A percentile compares a stretch with the other conserved stretches of the same genome.
These are phyloP conservation scores for Lichenothelia convexa DNA, from an alignment of 495 filamentous ascomycete genomes.

Conservation along the genomic window DNA sequence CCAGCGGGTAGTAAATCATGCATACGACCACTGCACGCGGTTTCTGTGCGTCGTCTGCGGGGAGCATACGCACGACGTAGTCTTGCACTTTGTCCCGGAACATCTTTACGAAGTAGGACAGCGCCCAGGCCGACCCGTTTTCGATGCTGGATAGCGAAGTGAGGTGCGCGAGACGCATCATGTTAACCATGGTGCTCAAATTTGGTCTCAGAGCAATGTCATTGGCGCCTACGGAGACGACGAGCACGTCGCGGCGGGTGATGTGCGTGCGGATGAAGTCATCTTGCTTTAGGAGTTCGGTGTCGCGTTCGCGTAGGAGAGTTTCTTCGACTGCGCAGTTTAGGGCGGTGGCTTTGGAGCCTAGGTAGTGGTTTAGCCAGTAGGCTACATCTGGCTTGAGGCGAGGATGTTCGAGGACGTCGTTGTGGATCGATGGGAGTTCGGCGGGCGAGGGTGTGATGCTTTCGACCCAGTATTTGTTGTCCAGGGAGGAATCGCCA, in stretches of 20 bases:
- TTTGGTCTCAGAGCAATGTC: conserved; percentile 17
- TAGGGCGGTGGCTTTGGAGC: conserved; percentile 12
- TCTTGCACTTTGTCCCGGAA: conserved; percentile 10
- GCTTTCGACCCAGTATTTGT: conserved; percentile 17
- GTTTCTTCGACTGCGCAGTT: conserved; percentile 17
- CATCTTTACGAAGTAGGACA: conserved; percentile 14
- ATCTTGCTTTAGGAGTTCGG: conserved; percentile 14
- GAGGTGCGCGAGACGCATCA: conserved; percentile 8
- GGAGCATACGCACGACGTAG: conserved; percentile 10
- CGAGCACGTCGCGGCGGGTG: conserved; percentile 11
- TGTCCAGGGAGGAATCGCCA: conserved; percentile 21
- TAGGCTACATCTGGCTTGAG: conserved; percentile 17
- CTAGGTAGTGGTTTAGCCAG: conserved; percentile 18
- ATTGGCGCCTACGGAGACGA: conserved; percentile 20
- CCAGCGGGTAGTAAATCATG: conserved; percentile 21
- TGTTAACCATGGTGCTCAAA: conserved; percentile 9
- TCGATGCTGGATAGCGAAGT: conserved; percentile 9
- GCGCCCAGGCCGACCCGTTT: conserved; percentile 10
- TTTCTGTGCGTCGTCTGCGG: conserved; percentile 15
- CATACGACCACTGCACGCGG: conserved; percentile 17
- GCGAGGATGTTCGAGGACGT: conserved; percentile 7
- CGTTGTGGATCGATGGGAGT: conserved; percentile 12
- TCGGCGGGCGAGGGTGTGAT: neutral
- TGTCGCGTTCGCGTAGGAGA: conserved; percentile 11
- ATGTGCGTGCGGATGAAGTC: conserved; percentile 19